Conservation (phyloP, 176 grass and related monocot species). For the Oryza australiensis region DNA sequence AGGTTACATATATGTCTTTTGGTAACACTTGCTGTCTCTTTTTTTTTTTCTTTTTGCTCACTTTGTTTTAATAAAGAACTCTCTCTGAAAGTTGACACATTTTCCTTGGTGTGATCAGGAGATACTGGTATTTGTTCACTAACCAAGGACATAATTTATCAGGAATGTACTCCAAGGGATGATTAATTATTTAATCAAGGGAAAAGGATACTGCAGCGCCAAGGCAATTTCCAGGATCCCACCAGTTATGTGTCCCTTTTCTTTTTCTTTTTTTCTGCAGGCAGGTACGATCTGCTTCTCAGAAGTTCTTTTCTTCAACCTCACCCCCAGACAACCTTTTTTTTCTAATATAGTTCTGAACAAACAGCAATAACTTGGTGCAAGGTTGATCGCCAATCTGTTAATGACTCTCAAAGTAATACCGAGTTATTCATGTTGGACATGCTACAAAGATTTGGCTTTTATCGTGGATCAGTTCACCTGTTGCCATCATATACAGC, state of each 20-base stretch:
- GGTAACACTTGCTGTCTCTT: background rate
- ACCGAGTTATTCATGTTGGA: background rate
- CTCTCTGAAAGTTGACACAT: background rate
- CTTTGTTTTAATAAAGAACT: background rate
- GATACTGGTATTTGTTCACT: background rate
- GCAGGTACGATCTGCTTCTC: background rate
- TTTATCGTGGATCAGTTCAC: slow-evolving; percentile 21
- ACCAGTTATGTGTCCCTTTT: background rate
- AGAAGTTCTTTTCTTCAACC: slow-evolving; percentile 7
- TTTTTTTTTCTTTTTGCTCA: background rate
- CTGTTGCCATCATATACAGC: slow-evolving; percentile 28
- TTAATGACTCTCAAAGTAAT: background rate
- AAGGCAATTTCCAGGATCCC: background rate
- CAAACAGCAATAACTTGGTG: background rate
- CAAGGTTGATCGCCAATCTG: background rate
- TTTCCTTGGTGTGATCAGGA: slow-evolving; percentile 7
- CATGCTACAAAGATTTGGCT: background rate
- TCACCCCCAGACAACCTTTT: background rate
- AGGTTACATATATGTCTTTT: background rate
- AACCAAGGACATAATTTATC: background rate
- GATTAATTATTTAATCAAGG: slow-evolving; percentile 13
- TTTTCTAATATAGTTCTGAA: slow-evolving; percentile 12
- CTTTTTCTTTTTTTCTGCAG: background rate
- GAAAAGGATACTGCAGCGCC: background rate
- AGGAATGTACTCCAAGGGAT: background rate